Conservation (phyloP, 2,329 filamentous ascomycete species). For the Claviceps sp. region DNA sequence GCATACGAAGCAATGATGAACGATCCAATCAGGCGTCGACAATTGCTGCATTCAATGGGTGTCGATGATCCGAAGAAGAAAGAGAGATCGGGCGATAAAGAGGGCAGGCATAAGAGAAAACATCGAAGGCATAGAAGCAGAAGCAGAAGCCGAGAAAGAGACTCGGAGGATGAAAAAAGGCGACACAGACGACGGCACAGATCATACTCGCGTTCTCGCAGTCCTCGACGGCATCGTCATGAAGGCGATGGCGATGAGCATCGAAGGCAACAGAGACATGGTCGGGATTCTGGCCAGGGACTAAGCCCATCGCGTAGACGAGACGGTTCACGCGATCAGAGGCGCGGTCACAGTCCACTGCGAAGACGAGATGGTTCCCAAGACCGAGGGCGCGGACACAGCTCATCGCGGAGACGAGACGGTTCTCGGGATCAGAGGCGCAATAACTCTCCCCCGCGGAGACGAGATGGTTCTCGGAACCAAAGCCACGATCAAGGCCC, state of each 20-base stretch:
- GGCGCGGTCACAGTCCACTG: not conserved
- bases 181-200: slow-evolving; percentile 26
- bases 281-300: slow-evolving; percentile 13
- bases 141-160: slow-evolving; percentile 4
- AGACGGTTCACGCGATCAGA: slow-evolving; percentile 10
- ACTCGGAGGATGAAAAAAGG: not conserved
- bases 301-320: slow-evolving; percentile 9
- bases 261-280: slow-evolving; percentile 9
- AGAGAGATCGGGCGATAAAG: slow-evolving; percentile 20
- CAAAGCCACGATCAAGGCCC: slow-evolving; percentile 3
- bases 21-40: slow-evolving; percentile 53
- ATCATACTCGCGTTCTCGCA: slow-evolving; percentile 32
- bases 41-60: slow-evolving; percentile 53
- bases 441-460: slow-evolving; percentile 4
- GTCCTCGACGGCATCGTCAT: slow-evolving; percentile 22
- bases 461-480: too few relatives aligned
- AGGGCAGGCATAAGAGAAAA: slow-evolving; percentile 14
- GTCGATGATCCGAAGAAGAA: slow-evolving; percentile 35
- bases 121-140: slow-evolving; percentile 5
- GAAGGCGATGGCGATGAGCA: slow-evolving; percentile 9
- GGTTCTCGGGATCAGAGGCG: slow-evolving; percentile 9
- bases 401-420: too few relatives aligned
- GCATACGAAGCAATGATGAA: slow-evolving; percentile 71
- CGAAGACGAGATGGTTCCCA: too few relatives aligned
- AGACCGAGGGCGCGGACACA: too few relatives aligned